Evolutionary conservation across 495 filamentous ascomycete species (phyloP), one percentile per base, ranked within the genome.

Genomic region (Melanomma pulvis-pyrius): DNA sequence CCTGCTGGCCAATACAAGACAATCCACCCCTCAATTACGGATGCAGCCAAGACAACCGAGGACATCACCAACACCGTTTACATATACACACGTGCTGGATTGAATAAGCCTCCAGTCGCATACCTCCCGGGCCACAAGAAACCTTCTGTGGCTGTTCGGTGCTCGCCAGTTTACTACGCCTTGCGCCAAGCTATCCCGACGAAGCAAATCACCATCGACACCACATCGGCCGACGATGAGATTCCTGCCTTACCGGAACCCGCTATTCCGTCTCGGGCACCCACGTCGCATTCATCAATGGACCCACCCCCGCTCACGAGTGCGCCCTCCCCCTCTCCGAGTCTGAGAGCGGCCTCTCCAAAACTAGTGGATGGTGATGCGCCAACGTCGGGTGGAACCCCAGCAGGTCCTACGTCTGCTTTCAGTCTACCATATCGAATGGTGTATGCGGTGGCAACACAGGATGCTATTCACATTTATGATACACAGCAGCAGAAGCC

Each of bases 61-160:
- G 93, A 99, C 44, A 82, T 96, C 39, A 91, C 89, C 77, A 99
- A 99, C 73, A 99, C 96, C 0, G 96, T 98, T 28, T 99, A 98
- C 77, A 92, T 99, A 50, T 99, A 99, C 74, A 97, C 93, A 0
- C 85, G 96, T 63, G 96, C 92, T 19, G 96, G 96, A 13, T 90
- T 99, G 71, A 98, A 96, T 76, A 97, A 93, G 74, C 92, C 96
- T 15, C 96, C 96, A 17, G 90, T 99, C 61, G 92, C 96, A n/a
- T 93, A 97, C 78, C 83, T 99, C 30, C 96, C 96, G 0, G 96
- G 94, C 1, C 93, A 97, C 71, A 99, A 97, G 81, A 99, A 99
- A 74, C 93, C 96, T 9, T 99, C 96, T 1, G 91, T 99, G 13
- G 96, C 92, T 3, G 91, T 99, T 49, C 89, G 90, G 74, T 99